Percentiles rank a stretch among this genome's conserved stretches.
phyloP scores from a whole-genome alignment of 1,139 yeast species.

The Spathaspora sp. region DNA sequence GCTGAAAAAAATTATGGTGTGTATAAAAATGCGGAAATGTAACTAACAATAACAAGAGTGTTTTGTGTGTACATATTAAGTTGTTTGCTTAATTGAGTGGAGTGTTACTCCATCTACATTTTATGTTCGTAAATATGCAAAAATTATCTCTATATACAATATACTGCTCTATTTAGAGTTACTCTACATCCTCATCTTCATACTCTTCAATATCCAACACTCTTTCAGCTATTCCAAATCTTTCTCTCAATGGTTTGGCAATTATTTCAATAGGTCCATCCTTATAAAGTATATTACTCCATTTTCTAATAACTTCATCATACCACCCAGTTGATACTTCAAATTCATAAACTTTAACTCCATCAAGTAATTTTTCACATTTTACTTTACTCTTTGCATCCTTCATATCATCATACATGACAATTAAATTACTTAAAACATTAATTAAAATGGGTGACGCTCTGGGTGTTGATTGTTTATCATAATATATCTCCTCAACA shows the following conservation, averaged over 20 bases:
- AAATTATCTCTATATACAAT: no score
- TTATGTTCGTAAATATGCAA: not conserved
- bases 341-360: constrained; percentile 12
- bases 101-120: no score
- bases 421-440: constrained; percentile 31
- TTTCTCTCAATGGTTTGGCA: constrained; percentile 40
- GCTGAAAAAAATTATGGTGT: not conserved
- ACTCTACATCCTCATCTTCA: constrained; percentile 43
- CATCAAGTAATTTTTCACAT: constrained; percentile 27
- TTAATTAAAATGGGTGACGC: constrained; percentile 31
- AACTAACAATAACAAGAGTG: not conserved
- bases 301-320: constrained; percentile 31
- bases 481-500: constrained; percentile 36
- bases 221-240: constrained; percentile 37
- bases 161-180: constrained; percentile 3
- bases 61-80: no score
- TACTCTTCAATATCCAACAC: constrained; percentile 42
- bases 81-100: no score
- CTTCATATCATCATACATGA: constrained; percentile 32
- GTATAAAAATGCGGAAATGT: no score
- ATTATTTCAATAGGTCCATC: constrained; percentile 46
- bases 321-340: constrained; percentile 31
- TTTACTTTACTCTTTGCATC: constrained; percentile 26
- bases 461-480: constrained; percentile 27
- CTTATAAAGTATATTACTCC: constrained; percentile 40